Evolutionary conservation across 768 basidiomycete species (phyloP), one percentile per base, ranked within the genome.

Genomic region (Mycena rebaudengoi): DNA sequence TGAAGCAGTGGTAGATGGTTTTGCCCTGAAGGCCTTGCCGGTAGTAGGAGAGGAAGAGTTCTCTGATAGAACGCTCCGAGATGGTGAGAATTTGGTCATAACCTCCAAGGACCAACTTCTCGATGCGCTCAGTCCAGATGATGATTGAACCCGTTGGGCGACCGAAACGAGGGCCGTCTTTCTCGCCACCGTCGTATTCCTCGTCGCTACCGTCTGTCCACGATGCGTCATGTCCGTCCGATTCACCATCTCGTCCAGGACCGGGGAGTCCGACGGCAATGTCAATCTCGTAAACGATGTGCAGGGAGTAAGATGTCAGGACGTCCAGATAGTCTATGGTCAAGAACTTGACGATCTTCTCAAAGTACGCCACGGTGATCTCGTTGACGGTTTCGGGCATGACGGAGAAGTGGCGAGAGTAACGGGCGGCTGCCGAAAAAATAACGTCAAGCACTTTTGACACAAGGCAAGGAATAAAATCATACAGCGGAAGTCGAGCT

Each of bases 401-500:
- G 32, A 37, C 30, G 20, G 50, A 21, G 33, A 51, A 33, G 29
- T 66, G 65, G 20, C 46, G 54, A 40, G 46, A 66, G 50, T 50
- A 62, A 11, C 65, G 65, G 20, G 62, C 40, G n/a, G 54, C 65
- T 66, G 20, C 32, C 30, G 40, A 46, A 40, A 11, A 46, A 33
- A n/a, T 18, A n/a, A 20, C 7, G 21, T 23, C 28, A 46, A 26
- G n/a, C n/a, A n/a, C n/a, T n/a, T n/a, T n/a, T n/a, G n/a, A n/a
- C n/a, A n/a, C n/a, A n/a, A n/a, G n/a, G n/a, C n/a, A 59, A 12
- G 46, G 13, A 49, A 28, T 20, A 28, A 25, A 39, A 14, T 56
- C 65, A 12, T 58, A 67, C 68, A 45, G 26, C 28, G 18, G 51
- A 69, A 39, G 58, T 71, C 63, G 28, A 71, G 25, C 41, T 52